Conservation (phyloP, 139 green algal genomes). For the Axilococcus clingmanii region DNA sequence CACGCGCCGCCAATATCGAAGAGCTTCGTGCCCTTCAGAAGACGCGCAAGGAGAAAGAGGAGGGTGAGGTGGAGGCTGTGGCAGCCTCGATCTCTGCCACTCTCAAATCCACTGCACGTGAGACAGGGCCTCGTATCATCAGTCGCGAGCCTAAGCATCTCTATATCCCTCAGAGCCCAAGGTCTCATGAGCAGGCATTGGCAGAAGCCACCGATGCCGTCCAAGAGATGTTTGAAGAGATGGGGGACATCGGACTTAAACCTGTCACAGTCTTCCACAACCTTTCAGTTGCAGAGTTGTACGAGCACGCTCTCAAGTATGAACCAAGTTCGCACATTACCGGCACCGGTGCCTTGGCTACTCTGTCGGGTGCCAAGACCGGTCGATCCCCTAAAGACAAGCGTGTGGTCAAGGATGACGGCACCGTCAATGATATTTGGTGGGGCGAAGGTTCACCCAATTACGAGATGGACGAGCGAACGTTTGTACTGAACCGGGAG, state of each 20-base stretch:
- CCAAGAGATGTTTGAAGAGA: slow-evolving; percentile 30
- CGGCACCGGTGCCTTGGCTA: slow-evolving; percentile 59
- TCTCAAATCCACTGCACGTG: slow-evolving; percentile 8
- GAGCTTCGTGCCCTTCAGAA: slow-evolving; percentile 31
- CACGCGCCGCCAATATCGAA: slow-evolving; percentile 18
- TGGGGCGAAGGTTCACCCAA: slow-evolving; percentile 63
- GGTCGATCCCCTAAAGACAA: slow-evolving; percentile 88
- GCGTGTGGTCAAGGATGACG: slow-evolving; percentile 74
- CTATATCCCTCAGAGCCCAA: slow-evolving; percentile 24
- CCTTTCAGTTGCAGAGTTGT: slow-evolving; percentile 48
- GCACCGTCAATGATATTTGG: slow-evolving; percentile 72
- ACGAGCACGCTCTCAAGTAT: slow-evolving; percentile 40
- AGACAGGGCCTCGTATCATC: slow-evolving; percentile 15
- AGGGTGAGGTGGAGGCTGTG: background rate
- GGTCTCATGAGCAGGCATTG: slow-evolving; percentile 13
- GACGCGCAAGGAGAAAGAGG: slow-evolving; percentile 17
- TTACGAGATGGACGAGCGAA: slow-evolving; percentile 75
- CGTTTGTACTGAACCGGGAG: slow-evolving; percentile 76
- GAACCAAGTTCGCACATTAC: slow-evolving; percentile 63
- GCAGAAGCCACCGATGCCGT: slow-evolving; percentile 24
- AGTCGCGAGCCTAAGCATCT: slow-evolving; percentile 22
- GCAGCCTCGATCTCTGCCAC: slow-evolving; percentile 15
- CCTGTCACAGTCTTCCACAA: slow-evolving; percentile 68
- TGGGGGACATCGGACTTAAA: slow-evolving; percentile 58
- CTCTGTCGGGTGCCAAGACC: slow-evolving; percentile 76